phyloP scores from a whole-genome alignment of 371 early-diverging fungal genomes.

The Apophysomyces ossiformis region DNA sequence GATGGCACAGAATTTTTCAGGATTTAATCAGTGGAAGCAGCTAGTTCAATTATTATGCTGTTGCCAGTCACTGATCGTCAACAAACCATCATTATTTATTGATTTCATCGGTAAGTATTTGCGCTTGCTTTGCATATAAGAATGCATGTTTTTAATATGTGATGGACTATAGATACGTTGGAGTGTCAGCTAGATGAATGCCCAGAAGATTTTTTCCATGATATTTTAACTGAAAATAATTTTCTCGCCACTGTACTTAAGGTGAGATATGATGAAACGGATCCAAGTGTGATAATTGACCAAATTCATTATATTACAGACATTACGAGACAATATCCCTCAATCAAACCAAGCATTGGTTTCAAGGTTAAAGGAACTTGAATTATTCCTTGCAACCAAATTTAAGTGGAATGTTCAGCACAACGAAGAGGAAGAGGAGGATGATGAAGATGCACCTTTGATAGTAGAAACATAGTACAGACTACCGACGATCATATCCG shows the following conservation, averaged over 20 bases:
- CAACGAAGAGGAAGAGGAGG: constrained; percentile 38
- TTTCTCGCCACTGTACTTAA: constrained; percentile 64
- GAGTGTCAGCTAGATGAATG: constrained; percentile 74
- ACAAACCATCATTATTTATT: constrained; percentile 47
- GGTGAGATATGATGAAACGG: constrained; percentile 31
- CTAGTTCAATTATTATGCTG: constrained; percentile 74
- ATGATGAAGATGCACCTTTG: constrained; percentile 65
- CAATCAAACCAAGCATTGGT: constrained; percentile 26
- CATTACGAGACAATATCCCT: constrained; percentile 46
- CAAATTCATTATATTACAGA: constrained; percentile 12
- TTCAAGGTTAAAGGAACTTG: constrained; percentile 36
- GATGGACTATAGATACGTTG: constrained; percentile 48
- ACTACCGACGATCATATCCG: constrained; percentile 10
- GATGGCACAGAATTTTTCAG: constrained; percentile 84
- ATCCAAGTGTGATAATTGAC: background rate
- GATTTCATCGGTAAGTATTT: constrained; percentile 64
- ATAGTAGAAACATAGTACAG: constrained; percentile 45
- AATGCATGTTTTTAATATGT: too few relatives aligned
- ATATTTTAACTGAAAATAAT: constrained; percentile 73
- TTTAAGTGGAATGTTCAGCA: constrained; percentile 58
- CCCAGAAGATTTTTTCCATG: constrained; percentile 81
- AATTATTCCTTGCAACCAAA: constrained; percentile 39
- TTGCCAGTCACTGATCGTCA: constrained; percentile 61
- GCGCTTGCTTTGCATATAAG: background rate
- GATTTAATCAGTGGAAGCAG: constrained; percentile 90